phyloP scores from a whole-genome alignment of 2,329 filamentous ascomycete genomes.

The Hymenoscyphus fraxineus region DNA sequence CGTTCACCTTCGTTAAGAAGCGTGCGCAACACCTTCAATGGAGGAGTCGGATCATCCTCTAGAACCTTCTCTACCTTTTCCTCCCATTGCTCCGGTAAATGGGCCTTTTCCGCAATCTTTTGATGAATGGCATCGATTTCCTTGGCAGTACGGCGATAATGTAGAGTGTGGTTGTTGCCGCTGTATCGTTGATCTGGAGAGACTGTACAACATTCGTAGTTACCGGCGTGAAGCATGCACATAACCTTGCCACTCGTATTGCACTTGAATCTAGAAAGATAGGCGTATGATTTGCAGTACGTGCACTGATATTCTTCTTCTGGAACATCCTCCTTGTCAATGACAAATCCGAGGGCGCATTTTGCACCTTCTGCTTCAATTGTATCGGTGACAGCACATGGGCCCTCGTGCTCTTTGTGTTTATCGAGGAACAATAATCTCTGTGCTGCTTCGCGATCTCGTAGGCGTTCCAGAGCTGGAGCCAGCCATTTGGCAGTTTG shows the following conservation, averaged over 20 bases:
- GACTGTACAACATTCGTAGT: constrained; percentile 73
- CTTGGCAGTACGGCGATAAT: constrained; percentile 73
- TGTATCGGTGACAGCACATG: constrained; percentile 32
- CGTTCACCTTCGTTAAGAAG: constrained; percentile 91
- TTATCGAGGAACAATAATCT: constrained; percentile 65
- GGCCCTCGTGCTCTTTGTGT: constrained; percentile 51
- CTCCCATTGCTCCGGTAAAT: constrained; percentile 82
- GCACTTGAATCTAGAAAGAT: constrained; percentile 86
- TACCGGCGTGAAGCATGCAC: constrained; percentile 78
- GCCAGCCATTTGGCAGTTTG: constrained; percentile 93
- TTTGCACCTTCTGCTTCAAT: constrained; percentile 34
- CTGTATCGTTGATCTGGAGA: constrained; percentile 63
- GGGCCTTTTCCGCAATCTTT: constrained; percentile 82
- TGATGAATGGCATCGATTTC: constrained; percentile 62
- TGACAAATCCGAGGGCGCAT: constrained; percentile 58
- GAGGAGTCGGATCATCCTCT: constrained; percentile 77
- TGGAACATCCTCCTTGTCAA: constrained; percentile 70
- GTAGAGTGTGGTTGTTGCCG: constrained; percentile 68
- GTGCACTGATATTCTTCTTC: constrained; percentile 92
- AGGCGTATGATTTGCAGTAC: constrained; percentile 89
- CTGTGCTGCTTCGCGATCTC: constrained; percentile 65
- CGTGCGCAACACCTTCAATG: constrained; percentile 78
- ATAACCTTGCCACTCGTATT: constrained; percentile 74
- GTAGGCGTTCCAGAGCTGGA: constrained; percentile 77
- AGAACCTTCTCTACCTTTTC: constrained; percentile 83